phyloP scores from a whole-genome alignment of 495 filamentous ascomycete genomes.

The Hyaloscypha finlandica region DNA sequence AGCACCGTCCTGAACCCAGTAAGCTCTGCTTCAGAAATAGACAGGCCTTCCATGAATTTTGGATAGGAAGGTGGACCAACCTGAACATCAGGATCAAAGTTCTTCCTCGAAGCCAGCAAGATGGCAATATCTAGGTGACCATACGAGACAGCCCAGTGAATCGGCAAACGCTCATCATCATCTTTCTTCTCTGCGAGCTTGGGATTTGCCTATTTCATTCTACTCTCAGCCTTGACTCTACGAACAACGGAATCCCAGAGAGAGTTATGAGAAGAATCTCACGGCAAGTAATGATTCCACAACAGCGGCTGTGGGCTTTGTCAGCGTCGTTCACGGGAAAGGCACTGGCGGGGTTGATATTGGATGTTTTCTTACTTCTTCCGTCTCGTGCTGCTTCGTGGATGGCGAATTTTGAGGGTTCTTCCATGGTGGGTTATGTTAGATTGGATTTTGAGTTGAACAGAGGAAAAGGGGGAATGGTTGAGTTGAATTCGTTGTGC shows the following conservation, averaged over 20 bases:
- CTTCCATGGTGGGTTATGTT: slow-evolving; percentile 19
- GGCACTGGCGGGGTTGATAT: slow-evolving; percentile 8
- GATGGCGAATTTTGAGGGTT: slow-evolving; percentile 70
- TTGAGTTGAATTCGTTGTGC: too few species aligned
- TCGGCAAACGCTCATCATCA: slow-evolving; percentile 85
- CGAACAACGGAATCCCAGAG: slow-evolving; percentile 23
- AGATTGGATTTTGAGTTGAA: neutral
- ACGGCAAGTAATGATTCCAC: slow-evolving; percentile 81
- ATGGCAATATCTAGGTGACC: slow-evolving; percentile 76
- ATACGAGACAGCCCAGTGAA: slow-evolving; percentile 93
- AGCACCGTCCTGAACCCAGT: slow-evolving; percentile 66
- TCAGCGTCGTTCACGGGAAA: slow-evolving; percentile 9
- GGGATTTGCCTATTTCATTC: slow-evolving; percentile 65
- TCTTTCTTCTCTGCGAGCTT: slow-evolving; percentile 75
- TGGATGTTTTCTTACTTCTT: slow-evolving; percentile 58
- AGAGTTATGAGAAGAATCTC: slow-evolving; percentile 28
- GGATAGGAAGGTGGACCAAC: slow-evolving; percentile 43
- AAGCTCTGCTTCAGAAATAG: slow-evolving; percentile 6
- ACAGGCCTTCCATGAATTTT: neutral
- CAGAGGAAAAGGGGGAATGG: too few species aligned
- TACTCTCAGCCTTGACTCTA: neutral
- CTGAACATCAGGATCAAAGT: slow-evolving; percentile 87
- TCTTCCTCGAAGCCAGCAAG: slow-evolving; percentile 64
- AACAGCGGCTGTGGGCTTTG: slow-evolving; percentile 48
- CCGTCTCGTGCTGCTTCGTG: slow-evolving; percentile 91